Evolutionary conservation across 257 asterid species (phyloP).

Genomic region (Fraxinus pennsylvanica): DNA sequence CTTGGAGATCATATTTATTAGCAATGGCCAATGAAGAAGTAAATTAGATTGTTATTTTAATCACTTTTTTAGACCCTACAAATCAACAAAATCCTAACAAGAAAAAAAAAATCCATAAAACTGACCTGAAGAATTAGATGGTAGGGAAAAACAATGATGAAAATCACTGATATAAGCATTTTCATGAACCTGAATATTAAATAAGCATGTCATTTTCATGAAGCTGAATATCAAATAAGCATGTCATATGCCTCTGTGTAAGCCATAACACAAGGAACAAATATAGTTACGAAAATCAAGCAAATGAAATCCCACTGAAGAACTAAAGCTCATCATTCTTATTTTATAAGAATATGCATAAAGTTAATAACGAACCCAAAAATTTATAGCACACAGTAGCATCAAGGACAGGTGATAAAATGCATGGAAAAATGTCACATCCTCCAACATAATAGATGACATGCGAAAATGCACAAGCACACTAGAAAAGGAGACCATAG

Average conservation of each 20-base stretch:
- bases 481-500: slow-evolving; percentile 6
- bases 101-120: slow-evolving; percentile 14
- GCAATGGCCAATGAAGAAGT: not conserved
- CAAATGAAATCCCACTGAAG: slow-evolving; percentile 2
- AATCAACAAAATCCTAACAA: not conserved
- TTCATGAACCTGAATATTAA: slow-evolving; percentile 73
- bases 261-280: slow-evolving; percentile 6
- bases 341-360: not conserved
- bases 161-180: slow-evolving; percentile 84
- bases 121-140: slow-evolving; percentile 80
- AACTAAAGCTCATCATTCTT: not conserved
- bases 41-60: too few relatives aligned
- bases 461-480: slow-evolving; percentile 13
- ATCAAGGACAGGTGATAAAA: slow-evolving; percentile 11
- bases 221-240: slow-evolving; percentile 46
- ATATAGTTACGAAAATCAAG: slow-evolving; percentile 7
- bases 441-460: not conserved
- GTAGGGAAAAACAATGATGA: slow-evolving; percentile 85
- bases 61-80: not conserved
- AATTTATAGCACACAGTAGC: slow-evolving; percentile 4
- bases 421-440: not conserved
- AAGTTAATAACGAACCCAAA: not conserved
- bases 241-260: slow-evolving; percentile 18
- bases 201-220: slow-evolving; percentile 60
- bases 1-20: not conserved